Percentiles rank a stretch among this genome's conserved stretches.
Conservation (phyloP, 179 eudicot species). For the Drosera spatulata region DNA sequence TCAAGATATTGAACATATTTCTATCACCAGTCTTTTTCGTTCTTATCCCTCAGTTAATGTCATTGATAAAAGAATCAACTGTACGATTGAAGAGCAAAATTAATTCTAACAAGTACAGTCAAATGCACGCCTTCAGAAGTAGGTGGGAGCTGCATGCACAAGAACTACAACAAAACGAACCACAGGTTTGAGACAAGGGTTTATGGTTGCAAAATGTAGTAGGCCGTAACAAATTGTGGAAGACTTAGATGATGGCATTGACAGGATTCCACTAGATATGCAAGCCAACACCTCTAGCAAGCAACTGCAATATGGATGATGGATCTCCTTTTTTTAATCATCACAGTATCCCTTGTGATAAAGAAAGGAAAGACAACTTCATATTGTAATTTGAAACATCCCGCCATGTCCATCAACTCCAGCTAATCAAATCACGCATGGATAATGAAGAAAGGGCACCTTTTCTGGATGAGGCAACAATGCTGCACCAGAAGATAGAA, state of each 20-base stretch:
- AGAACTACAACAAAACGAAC: too few relatives aligned
- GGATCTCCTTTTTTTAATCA: not conserved
- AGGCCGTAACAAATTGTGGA: not conserved
- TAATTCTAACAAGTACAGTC: too few relatives aligned
- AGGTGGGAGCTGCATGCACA: too few relatives aligned
- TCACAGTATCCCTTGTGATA: not conserved
- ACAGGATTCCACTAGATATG: not conserved
- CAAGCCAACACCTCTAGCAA: not conserved
- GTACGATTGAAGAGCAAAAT: too few relatives aligned
- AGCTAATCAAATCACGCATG: not conserved
- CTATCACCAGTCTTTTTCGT: not conserved
- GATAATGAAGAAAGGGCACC: conserved; percentile 20
- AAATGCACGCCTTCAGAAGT: too few relatives aligned
- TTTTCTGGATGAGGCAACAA: conserved; percentile 41
- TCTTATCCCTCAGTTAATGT: not conserved
- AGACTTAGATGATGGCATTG: not conserved
- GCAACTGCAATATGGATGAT: not conserved
- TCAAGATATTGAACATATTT: conserved; percentile 3
- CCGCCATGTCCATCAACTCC: not conserved
- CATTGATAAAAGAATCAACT: not conserved
- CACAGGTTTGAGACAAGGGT: too few relatives aligned
- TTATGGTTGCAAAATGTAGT: not conserved
- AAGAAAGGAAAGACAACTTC: not conserved
- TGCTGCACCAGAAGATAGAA: conserved; percentile 61
- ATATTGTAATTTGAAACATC: not conserved